Evolutionary conservation across 2,329 filamentous ascomycete genomes (phyloP).

Genomic region (Paecilomyces dactylethromorphus): DNA sequence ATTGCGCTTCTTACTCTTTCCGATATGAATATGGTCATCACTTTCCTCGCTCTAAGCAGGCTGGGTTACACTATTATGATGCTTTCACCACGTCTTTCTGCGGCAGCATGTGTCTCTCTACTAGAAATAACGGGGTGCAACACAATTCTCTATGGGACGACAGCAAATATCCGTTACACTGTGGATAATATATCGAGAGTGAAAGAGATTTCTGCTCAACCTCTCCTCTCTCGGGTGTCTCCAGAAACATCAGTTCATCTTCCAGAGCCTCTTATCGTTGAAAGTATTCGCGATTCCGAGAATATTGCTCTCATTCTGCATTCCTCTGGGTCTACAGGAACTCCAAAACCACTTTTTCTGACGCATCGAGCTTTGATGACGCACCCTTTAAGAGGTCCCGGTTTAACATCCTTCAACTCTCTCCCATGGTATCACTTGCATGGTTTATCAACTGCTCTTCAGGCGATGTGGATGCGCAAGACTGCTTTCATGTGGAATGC

Average conservation of each 20-base stretch:
- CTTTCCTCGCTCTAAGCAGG: slow-evolving; percentile 40
- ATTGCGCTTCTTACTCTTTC: slow-evolving; percentile 37
- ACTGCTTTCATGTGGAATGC: slow-evolving; percentile 38
- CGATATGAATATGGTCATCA: slow-evolving; percentile 36
- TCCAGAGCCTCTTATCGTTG: background rate
- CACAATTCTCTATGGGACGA: slow-evolving; percentile 32
- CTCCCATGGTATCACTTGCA: slow-evolving; percentile 42
- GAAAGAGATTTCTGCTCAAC: slow-evolving; percentile 17
- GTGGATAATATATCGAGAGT: slow-evolving; percentile 20
- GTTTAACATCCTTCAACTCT: slow-evolving; percentile 36
- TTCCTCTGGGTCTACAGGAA: slow-evolving; percentile 44
- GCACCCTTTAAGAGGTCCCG: slow-evolving; percentile 28
- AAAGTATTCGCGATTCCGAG: background rate
- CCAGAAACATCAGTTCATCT: too few relatives aligned
- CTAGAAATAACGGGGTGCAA: slow-evolving; percentile 28
- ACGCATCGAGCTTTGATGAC: slow-evolving; percentile 36
- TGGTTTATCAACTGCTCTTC: slow-evolving; percentile 35
- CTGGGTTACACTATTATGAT: slow-evolving; percentile 39
- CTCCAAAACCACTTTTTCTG: slow-evolving; percentile 40
- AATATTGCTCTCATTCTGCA: slow-evolving; percentile 38
- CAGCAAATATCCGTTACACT: slow-evolving; percentile 24
- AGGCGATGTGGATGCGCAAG: slow-evolving; percentile 40
- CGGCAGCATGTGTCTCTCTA: slow-evolving; percentile 34
- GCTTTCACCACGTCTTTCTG: slow-evolving; percentile 38
- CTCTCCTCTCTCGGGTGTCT: background rate